Conservation (phyloP, 768 basidiomycete genomes). For the Tricholomella constricta region DNA sequence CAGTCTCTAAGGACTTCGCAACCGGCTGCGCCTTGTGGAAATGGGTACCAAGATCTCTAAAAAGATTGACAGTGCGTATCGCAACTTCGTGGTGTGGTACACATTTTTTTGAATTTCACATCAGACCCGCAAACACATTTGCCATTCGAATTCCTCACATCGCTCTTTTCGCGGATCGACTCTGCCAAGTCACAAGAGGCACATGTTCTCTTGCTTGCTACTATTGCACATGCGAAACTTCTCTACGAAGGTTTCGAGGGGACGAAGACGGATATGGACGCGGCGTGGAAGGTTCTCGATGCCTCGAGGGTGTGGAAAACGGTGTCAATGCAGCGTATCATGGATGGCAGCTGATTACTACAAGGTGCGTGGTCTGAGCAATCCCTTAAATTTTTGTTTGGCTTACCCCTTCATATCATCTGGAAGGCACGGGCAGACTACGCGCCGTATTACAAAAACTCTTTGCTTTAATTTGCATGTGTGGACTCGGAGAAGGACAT, state of each 20-base stretch:
- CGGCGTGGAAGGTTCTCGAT: conserved; percentile 78
- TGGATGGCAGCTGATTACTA: conserved; percentile 92
- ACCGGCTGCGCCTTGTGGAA: conserved; percentile 86
- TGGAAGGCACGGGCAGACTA: conserved; percentile 91
- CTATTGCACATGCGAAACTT: conserved; percentile 88
- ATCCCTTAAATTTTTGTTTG: too few relatives aligned
- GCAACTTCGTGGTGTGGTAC: conserved; percentile 7
- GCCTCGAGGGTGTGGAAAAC: conserved; percentile 65
- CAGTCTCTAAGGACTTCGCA: conserved; percentile 91
- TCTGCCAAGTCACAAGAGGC: conserved; percentile 68
- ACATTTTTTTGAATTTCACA: too few relatives aligned
- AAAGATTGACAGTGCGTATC: conserved; percentile 80
- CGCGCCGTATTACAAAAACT: conserved; percentile 92
- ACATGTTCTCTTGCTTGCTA: conserved; percentile 85
- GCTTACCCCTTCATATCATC: neutral
- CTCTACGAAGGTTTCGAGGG: conserved; percentile 87
- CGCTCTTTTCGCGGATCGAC: conserved; percentile 71
- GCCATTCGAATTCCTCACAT: conserved; percentile 80
- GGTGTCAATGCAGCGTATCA: conserved; percentile 96
- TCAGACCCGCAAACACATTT: conserved; percentile 80
- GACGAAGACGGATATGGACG: conserved; percentile 88
- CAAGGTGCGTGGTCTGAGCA: conserved; percentile 70
- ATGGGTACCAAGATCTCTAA: conserved; percentile 86
- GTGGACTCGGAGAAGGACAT: conserved; percentile 83
- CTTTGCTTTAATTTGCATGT: conserved; percentile 94